Evolutionary conservation across 2,329 filamentous ascomycete species (phyloP), one percentile per base, ranked within the genome.

Genomic region (Plenodomus biglobosus): DNA sequence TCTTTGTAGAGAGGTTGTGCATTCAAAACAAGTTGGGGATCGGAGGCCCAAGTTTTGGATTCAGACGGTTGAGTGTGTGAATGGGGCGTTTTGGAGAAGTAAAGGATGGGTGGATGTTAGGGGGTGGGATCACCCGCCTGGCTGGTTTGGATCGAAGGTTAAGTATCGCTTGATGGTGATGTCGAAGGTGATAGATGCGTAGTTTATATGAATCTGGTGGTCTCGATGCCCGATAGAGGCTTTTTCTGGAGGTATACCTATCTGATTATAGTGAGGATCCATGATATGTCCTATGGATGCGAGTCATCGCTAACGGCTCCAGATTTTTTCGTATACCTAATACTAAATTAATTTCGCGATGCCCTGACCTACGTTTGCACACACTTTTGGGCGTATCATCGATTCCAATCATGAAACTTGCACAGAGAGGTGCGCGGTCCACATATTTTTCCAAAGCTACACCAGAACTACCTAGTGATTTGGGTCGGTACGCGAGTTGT

Each of bases 311-410:
- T 36, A 36, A 36, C 32, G 32, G 32, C 7, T 17, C 5, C 15
- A 37, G 76, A 73, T 48, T 73, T 76, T 37, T 40, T 77, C 18
- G 27, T 76, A 21, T 70, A 68, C 38, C 76, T 76, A 1, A 42
- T 77, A 6, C 38, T 74, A 24, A 60, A 69, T 16, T 79, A 79
- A 55, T 73, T 78, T 46, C 65, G 68, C 19, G 77, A 80, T 56
- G 59, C 66, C 75, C 73, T 59, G 81, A 78, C 46, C 76, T 76
- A 10, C 78, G 76, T 48, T 65, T 80, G 51, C 71, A 71, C 22
- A 60, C 71, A 3, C 66, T 79, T 11, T 75, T 78, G 0, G 78
- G 77, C 7, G 70, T 80, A 19, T 75, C 76, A 7, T 71, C 74
- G 38, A 54, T 81, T 2, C 72, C 76, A 1, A 80, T 78, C 58